Base-by-base conservation (phyloP, 2,329 filamentous ascomycete species). In the Corynespora cassiicola region DNA sequence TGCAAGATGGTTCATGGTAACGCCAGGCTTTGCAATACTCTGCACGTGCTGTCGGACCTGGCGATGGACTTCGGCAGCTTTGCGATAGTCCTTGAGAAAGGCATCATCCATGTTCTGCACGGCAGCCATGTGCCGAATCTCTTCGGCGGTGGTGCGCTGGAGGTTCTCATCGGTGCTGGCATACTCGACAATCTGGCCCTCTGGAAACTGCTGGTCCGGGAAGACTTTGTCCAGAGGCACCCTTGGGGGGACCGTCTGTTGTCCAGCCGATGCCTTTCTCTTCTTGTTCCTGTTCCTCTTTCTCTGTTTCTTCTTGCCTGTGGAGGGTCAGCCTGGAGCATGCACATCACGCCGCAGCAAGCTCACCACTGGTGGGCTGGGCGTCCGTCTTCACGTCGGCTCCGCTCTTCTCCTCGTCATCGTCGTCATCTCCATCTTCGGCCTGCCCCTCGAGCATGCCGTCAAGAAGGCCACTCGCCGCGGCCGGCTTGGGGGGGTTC, bases 21-120 rank as follows among this genome's bases (percentile, higher is more conserved):
- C 80, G 16, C 90, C 89, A 1, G 89, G 89, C 72, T 87, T 86
- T 55, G 91, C 86, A 54, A 79, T 84, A 59, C 83, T 84, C 68
- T 89, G 85, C 2, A 85, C 87, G 76, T 87, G 88, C 63, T 89
- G 83, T 39, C 89, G 85, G 41, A 94, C 88, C 65, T 95, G 88
- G 42, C 90, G 84, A 66, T 95, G 89, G 9, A 88, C 81, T 69
- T 95, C 90, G n/a, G 89, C 88, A 25, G 83, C 89, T 62, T 92
- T 81, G 45, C 90, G 86, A 65, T 91, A 94, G 60, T 95, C 88
- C 36, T 77, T 75, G 36, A 94, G 69, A 69, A 88, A 91, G 35
- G 88, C 84, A 50, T 80, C 82, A 61, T 89, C 84, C 74, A 90
- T 82, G 54, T 86, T 85, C 61, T 89, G 84, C 28, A 63, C 24